These are phyloP conservation scores for Withania somnifera DNA, from an alignment of 305 asterid species.

Conservation along the genomic window DNA sequence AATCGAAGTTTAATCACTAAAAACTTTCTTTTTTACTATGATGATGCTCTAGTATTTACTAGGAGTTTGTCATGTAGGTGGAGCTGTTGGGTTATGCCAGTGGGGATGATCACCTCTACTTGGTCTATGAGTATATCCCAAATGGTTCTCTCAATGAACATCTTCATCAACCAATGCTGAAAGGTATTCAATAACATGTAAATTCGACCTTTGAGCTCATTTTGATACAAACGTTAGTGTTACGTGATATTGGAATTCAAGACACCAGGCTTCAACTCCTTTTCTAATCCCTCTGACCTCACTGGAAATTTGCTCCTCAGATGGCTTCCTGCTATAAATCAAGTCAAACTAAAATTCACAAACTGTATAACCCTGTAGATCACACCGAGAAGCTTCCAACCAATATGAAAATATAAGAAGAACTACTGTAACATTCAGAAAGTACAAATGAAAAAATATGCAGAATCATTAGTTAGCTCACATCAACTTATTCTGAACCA, in stretches of 20 bases:
- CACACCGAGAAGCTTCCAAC: background rate
- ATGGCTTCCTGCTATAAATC: background rate
- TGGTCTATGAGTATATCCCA: conserved; percentile 60
- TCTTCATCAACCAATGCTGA: conserved; percentile 64
- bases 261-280: background rate
- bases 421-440: background rate
- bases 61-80: conserved; percentile 32
- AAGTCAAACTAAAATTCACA: background rate
- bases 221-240: background rate
- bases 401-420: background rate
- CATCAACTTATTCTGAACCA: conserved; percentile 16
- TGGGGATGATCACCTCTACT: conserved; percentile 77
- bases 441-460: background rate
- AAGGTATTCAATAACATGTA: conserved; percentile 33
- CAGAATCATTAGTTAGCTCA: conserved; percentile 1
- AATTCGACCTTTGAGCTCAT: background rate
- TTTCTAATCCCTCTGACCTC: background rate
- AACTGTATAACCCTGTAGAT: background rate
- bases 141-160: conserved; percentile 74
- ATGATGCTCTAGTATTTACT: background rate
- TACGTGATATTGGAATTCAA: background rate
- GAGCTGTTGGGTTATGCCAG: conserved; percentile 82
- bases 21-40: background rate
- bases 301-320: background rate
- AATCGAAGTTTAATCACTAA: background rate